These are phyloP conservation scores for Fusarium lateritium DNA, from an alignment of 2,329 filamentous ascomycete genomes.

Conservation along the genomic window DNA sequence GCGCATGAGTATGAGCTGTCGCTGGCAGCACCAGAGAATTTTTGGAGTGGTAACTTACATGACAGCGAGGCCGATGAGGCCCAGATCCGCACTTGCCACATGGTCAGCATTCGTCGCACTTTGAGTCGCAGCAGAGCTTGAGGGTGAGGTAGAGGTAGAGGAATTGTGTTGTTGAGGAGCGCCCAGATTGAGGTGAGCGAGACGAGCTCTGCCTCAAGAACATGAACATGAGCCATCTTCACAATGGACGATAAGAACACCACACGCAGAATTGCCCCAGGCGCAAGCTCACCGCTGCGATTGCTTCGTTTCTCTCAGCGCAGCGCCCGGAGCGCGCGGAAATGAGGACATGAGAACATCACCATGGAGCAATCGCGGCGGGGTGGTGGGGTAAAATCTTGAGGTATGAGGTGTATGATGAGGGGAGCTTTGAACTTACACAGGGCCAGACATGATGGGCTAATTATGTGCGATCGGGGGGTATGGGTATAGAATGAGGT, in stretches of 20 bases:
- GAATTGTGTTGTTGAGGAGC: constrained; percentile 65
- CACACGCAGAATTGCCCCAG: constrained; percentile 14
- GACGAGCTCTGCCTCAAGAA: constrained; percentile 73
- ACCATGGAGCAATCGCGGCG: constrained; percentile 49
- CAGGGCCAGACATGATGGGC: constrained; percentile 74
- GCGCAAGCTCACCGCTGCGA: constrained; percentile 31
- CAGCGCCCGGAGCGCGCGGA: constrained; percentile 51
- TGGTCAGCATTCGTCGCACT: constrained; percentile 68
- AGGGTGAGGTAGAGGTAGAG: constrained; percentile 50
- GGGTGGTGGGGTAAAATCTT: constrained; percentile 58
- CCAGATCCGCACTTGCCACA: constrained; percentile 83
- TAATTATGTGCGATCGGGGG: constrained; percentile 34
- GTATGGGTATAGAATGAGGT: constrained; percentile 29
- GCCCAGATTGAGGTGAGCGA: constrained; percentile 81
- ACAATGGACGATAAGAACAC: constrained; percentile 35
- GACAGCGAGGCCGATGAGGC: constrained; percentile 93
- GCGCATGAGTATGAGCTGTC: constrained; percentile 31
- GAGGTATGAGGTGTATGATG: constrained; percentile 44
- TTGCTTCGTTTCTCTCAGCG: constrained; percentile 39
- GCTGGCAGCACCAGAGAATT: constrained; percentile 32
- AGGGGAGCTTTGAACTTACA: constrained; percentile 68
- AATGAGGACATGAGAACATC: constrained; percentile 53
- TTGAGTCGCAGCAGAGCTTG: constrained; percentile 45
- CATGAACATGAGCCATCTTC: constrained; percentile 58
- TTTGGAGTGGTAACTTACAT: constrained; percentile 70